These are phyloP conservation scores for Geotrichum candidum DNA, from an alignment of 1,139 yeast species.

Conservation along the genomic window DNA sequence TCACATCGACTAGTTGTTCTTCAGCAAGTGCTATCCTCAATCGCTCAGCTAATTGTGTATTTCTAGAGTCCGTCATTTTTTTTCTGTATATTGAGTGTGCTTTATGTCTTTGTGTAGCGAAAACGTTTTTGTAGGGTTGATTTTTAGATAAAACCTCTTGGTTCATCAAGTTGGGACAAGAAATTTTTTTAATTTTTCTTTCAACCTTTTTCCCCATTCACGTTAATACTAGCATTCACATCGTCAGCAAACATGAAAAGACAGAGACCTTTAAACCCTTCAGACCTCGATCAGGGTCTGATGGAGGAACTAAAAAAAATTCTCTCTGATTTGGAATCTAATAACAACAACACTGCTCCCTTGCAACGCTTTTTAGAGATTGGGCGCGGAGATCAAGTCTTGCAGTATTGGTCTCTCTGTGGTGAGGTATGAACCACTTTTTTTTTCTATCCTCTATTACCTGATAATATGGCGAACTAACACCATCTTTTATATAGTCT, in stretches of 20 bases:
- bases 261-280: constrained; percentile 13
- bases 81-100: background rate
- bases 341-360: constrained; percentile 23
- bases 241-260: constrained; percentile 4
- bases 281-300: constrained; percentile 14
- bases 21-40: constrained; percentile 14
- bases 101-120: background rate
- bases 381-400: constrained; percentile 20
- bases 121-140: background rate
- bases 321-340: constrained; percentile 7
- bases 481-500: constrained; percentile 21
- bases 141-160: background rate
- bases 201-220: background rate
- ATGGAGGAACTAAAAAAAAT: constrained; percentile 5
- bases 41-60: constrained; percentile 38
- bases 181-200: constrained; percentile 41
- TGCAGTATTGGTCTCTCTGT: constrained; percentile 19
- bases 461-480: constrained; percentile 15
- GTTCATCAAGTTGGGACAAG: constrained; percentile 3
- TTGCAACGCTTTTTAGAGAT: constrained; percentile 17
- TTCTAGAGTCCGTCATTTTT: background rate
- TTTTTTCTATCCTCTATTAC: constrained; percentile 7
- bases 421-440: constrained; percentile 17
- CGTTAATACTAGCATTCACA: background rate
- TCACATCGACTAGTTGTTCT: constrained; percentile 28